Conservation (phyloP, 2,329 filamentous ascomycete genomes). For the Neodidymelliopsis sp. region DNA sequence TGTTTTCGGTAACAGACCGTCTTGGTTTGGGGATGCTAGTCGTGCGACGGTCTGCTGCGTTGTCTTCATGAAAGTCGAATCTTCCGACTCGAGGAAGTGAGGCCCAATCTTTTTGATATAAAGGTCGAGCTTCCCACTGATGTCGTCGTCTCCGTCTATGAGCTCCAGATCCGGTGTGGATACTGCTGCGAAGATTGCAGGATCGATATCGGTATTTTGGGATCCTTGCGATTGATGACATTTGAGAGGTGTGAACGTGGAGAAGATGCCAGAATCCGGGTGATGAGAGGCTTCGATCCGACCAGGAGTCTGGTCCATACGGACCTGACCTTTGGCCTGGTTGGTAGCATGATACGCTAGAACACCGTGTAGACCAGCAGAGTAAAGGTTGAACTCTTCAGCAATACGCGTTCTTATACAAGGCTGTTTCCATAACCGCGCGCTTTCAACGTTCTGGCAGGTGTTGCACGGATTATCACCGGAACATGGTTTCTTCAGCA, state of each 20-base stretch:
- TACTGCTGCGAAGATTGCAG: slow-evolving; percentile 41
- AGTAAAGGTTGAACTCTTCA: slow-evolving; percentile 66
- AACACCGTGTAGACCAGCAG: slow-evolving; percentile 61
- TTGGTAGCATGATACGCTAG: slow-evolving; percentile 61
- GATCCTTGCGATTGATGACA: slow-evolving; percentile 37
- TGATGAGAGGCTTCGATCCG: slow-evolving; percentile 63
- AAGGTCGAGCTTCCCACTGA: slow-evolving; percentile 60
- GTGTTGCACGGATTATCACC: slow-evolving; percentile 66
- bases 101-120: slow-evolving; percentile 60
- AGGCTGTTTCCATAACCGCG: slow-evolving; percentile 66
- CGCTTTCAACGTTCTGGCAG: slow-evolving; percentile 66
- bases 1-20: slow-evolving; percentile 58
- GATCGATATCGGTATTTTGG: slow-evolving; percentile 46
- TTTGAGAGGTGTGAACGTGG: slow-evolving; percentile 57
- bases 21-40: slow-evolving; percentile 45
- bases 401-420: slow-evolving; percentile 66
- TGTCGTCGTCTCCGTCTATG: slow-evolving; percentile 60
- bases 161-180: slow-evolving; percentile 53
- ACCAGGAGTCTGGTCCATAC: slow-evolving; percentile 58
- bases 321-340: slow-evolving; percentile 57
- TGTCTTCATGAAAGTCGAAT: slow-evolving; percentile 59
- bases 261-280: slow-evolving; percentile 54
- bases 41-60: slow-evolving; percentile 53
- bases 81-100: slow-evolving; percentile 58
- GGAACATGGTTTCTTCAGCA: slow-evolving; percentile 71